Evolutionary conservation across 768 basidiomycete species (phyloP).

Genomic region (Amanita rimosa): DNA sequence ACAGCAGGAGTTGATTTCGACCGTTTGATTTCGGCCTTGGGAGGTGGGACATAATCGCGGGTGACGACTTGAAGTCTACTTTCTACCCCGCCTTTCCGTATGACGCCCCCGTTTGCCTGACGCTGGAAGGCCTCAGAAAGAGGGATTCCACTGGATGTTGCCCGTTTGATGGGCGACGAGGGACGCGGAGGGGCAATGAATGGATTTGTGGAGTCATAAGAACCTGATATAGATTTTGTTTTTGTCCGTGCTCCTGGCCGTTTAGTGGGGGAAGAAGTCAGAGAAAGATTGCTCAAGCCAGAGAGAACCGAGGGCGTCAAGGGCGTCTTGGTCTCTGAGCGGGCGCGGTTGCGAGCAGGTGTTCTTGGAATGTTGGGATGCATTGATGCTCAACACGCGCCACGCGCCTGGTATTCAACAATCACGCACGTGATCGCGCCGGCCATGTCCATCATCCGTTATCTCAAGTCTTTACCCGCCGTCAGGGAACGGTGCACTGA

Average conservation of each 20-base stretch:
- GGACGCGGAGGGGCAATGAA: conserved; percentile 49
- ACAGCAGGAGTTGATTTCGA: conserved; percentile 66
- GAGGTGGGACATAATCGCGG: conserved; percentile 63
- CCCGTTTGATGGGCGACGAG: conserved; percentile 55
- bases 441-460: conserved; percentile 31
- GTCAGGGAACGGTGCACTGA: conserved; percentile 77
- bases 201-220: conserved; percentile 49
- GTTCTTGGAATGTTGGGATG: conserved; percentile 27
- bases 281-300: conserved; percentile 28
- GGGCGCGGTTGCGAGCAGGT: conserved; percentile 33
- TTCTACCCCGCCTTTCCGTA: conserved; percentile 69
- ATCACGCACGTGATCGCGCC: conserved; percentile 4
- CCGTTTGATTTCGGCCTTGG: conserved; percentile 52
- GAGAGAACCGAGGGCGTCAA: conserved; percentile 34
- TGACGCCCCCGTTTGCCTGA: conserved; percentile 57
- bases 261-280: conserved; percentile 23
- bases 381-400: background rate
- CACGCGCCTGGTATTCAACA: background rate
- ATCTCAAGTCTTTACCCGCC: conserved; percentile 80
- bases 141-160: conserved; percentile 33
- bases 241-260: conserved; percentile 14
- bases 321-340: conserved; percentile 40
- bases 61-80: conserved; percentile 69
- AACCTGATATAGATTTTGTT: conserved; percentile 18
- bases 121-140: conserved; percentile 44